Base-by-base conservation (phyloP, 1,284 basidiomycete genomes). In the Chalciporus sp. region DNA sequence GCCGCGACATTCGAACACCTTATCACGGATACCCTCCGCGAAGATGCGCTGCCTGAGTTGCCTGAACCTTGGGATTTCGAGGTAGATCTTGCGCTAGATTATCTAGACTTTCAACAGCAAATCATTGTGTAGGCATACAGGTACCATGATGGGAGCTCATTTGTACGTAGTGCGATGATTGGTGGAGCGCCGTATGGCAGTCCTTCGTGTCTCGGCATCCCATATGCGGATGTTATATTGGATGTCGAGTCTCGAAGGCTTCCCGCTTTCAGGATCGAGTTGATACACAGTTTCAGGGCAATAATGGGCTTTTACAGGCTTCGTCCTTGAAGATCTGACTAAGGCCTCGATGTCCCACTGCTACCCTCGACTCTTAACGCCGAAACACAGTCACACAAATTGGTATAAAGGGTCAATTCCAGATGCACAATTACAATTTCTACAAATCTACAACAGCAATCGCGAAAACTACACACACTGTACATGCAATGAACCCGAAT, bases 1-100 rank as follows among this genome's bases (percentile, higher is more conserved):
- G 66, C 64, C 0, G 54, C 66, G 1, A 61, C 49, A 0, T 68
- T 65, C 48, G 63, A 65, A 16, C 54, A 63, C 39, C 49, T 68
- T 10, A 53, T 65, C 26, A 68, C 60, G 9, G 51, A 65, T 16
- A 7, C 23, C 3, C 61, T 65, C 20, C 66, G 64, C 16, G 44
- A 19, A 31, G 62, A 68, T 23, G 23, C 64, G 3, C 62, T 55
- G 10, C 1, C 10, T 2, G 37, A 44, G 2, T 47, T 65, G 17
- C 63, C 63, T 7, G 51, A 55, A 6, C 62, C 66, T 1, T 68
- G 66, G 66, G 62, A 17, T 37, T 37, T 37, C 8, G 35, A 37
- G n/a, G 16, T 16, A 7, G 35, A n/a, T 37, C 35, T 2, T 17
- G 7, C 16, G 6, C 35, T n/a, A 17, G n/a, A 37, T 16, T 37